These are phyloP conservation scores for Coniochaeta sp. DNA, from an alignment of 2,329 filamentous ascomycete species.

Conservation along the genomic window DNA sequence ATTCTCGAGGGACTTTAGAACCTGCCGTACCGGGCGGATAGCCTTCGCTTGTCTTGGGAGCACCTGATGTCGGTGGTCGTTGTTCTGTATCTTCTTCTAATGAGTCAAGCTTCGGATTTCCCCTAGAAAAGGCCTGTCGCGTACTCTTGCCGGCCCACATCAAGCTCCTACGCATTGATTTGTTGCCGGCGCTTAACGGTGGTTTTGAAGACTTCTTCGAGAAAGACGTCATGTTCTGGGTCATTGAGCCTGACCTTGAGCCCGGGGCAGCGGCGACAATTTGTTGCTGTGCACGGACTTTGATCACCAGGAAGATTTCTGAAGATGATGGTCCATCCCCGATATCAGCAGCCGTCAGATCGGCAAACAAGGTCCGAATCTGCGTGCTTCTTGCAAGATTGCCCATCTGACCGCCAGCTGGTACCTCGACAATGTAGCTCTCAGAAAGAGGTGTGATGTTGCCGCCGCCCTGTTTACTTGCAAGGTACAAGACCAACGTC, in stretches of 20 bases:
- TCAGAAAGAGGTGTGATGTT: constrained; percentile 68
- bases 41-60: constrained; percentile 37
- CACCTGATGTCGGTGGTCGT: constrained; percentile 21
- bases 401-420: constrained; percentile 63
- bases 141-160: constrained; percentile 62
- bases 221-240: constrained; percentile 20
- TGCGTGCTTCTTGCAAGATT: constrained; percentile 57
- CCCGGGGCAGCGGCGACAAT: constrained; percentile 36
- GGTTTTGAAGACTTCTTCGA: constrained; percentile 39
- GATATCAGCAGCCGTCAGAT: constrained; percentile 71
- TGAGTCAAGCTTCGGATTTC: constrained; percentile 44
- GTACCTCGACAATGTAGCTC: constrained; percentile 71
- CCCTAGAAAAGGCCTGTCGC: constrained; percentile 46
- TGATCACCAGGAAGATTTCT: constrained; percentile 77
- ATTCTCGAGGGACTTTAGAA: constrained; percentile 34
- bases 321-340: constrained; percentile 53
- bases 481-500: constrained; percentile 70
- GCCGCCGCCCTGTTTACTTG: constrained; percentile 59
- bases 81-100: constrained; percentile 42
- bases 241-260: constrained; percentile 42
- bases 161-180: constrained; percentile 51
- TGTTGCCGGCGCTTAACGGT: constrained; percentile 39
- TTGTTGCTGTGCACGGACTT: constrained; percentile 57
- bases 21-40: constrained; percentile 47
- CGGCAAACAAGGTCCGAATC: constrained; percentile 80